A percentile compares a stretch with the other conserved stretches of the same genome.
Evolutionary conservation across 352 stramenopile species (phyloP).

Genomic region (Globisporangium canariense): DNA sequence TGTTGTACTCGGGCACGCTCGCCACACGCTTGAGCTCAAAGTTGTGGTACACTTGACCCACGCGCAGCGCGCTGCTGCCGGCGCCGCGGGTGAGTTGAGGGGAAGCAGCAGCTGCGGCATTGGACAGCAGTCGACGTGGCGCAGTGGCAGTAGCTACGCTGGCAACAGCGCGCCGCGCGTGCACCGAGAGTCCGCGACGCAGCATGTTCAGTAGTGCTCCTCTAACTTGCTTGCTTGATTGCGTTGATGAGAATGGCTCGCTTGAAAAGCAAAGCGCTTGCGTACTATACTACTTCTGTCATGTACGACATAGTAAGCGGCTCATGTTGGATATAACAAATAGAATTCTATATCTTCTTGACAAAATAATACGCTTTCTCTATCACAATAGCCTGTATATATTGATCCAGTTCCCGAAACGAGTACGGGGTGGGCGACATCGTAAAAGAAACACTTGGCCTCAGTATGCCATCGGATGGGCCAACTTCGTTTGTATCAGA

Average conservation of each 20-base stretch:
- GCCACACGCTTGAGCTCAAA: constrained; percentile 61
- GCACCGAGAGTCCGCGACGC: constrained; percentile 10
- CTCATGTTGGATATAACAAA: no score
- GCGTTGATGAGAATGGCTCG: neutral
- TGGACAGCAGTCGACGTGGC: constrained; percentile 3
- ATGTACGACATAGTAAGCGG: no score
- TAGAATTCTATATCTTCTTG: no score
- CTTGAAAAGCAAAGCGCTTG: neutral
- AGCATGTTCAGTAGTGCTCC: no score
- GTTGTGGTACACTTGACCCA: constrained; percentile 73
- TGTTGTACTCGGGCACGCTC: constrained; percentile 75
- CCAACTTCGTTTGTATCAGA: no score
- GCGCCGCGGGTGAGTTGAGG: constrained; percentile 27
- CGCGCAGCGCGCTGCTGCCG: constrained; percentile 46
- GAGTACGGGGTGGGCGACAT: no score
- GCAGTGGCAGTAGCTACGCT: neutral
- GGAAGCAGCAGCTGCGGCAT: neutral
- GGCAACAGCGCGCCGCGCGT: neutral
- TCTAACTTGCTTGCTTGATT: constrained; percentile 1
- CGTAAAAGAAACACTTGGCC: no score
- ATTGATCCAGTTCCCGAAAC: no score
- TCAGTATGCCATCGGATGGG: no score
- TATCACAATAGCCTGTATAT: no score
- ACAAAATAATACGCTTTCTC: no score
- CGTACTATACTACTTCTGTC: no score